Percentiles rank a stretch among this genome's conserved stretches.
Conservation (phyloP, 192 early-diverging fungal genomes). For the Backusella westeae region DNA sequence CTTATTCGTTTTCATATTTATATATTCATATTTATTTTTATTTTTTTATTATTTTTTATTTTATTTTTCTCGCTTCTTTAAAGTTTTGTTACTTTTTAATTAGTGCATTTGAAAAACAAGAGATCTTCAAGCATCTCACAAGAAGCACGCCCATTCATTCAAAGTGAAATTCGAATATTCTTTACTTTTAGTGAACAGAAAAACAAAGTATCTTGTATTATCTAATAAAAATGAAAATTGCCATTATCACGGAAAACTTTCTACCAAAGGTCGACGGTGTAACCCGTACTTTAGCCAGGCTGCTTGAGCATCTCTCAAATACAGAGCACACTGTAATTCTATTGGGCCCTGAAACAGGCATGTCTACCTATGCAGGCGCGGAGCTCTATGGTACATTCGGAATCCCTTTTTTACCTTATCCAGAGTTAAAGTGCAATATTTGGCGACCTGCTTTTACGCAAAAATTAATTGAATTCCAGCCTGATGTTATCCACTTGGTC, state of each 20-base stretch:
- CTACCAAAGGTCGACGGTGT: conserved; percentile 39
- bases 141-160: not conserved
- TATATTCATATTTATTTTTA: not conserved
- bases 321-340: conserved; percentile 31
- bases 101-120: not conserved
- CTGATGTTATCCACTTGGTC: conserved; percentile 36
- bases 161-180: not conserved
- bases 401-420: conserved; percentile 33
- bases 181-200: not conserved
- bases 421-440: conserved; percentile 32
- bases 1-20: not conserved
- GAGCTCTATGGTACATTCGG: conserved; percentile 32
- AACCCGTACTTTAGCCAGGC: conserved; percentile 26
- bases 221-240: conserved; percentile 25
- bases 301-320: conserved; percentile 30
- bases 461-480: conserved; percentile 23
- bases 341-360: conserved; percentile 31
- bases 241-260: conserved; percentile 39
- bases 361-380: conserved; percentile 23
- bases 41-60: not conserved
- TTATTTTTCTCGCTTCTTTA: not conserved
- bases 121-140: not conserved
- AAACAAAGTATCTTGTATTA: not conserved
- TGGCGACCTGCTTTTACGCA: conserved; percentile 34
- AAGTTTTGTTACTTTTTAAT: not conserved